Base-by-base conservation (phyloP, 768 basidiomycete species). In the Tricholoma flavovirens region DNA sequence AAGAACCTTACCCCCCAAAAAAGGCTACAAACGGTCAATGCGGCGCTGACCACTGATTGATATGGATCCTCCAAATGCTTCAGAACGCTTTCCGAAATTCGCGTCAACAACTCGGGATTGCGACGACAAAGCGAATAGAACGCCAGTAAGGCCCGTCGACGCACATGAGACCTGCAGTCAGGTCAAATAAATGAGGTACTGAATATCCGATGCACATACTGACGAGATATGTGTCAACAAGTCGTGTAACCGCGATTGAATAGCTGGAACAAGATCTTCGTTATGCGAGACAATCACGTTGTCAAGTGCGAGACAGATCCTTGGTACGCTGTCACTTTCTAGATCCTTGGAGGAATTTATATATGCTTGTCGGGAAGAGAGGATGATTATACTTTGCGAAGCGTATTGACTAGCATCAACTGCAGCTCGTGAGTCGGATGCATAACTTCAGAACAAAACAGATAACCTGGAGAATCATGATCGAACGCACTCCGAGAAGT, bases 381-480 rank as follows among this genome's bases (percentile, higher is more conserved):
- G 46, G 5, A 4, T 33, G 26, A 6, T 43, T 66, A 55, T 62
- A 84, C 91, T 79, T 93, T 93, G 59, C 90, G 83, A 32, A 92
- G 66, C 4, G 91, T 92, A 61, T 94, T 94, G 56, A 93, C 84
- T 19, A 93, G 77, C 87, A 94, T 91, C 21, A 94, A 73, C 51
- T 83, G 80, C 30, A 92, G 73, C 57, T 91, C 89, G 64, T 91
- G 83, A 35, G 77, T 68, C 7, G 72, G 63, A 36, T 83, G 80
- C 83, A 93, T 90, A 19, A 89, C 68, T 64, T 88, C 83, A 53
- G 77, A 69, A 64, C 90, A 92, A 65, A 90, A 92, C 6, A 86
- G 69, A 71, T 93, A 93, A 11, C 90, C 90, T 93, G 60, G 5
- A 53, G 19, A 42, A 54, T n/a, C 60, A 42, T 49, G 43, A 56